A percentile compares a stretch with the other conserved stretches of the same genome.
Conservation (phyloP, 2,329 filamentous ascomycete species). For the Aureobasidium namibiae region DNA sequence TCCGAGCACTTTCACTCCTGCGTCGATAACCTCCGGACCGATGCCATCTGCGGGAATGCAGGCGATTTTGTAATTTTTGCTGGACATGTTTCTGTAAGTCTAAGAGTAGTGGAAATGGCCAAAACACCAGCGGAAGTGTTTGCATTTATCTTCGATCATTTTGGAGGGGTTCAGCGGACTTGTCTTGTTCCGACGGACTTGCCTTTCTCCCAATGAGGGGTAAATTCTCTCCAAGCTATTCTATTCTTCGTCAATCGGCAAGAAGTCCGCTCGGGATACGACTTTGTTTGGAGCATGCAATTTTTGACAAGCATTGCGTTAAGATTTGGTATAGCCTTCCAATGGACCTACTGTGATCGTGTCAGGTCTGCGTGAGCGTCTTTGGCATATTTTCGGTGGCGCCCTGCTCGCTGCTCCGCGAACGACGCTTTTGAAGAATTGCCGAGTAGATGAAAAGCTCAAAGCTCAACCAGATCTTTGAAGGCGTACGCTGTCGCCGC, state of each 20-base stretch:
- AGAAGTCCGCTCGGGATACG: not conserved
- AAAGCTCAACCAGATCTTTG: not conserved
- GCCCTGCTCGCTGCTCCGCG: not conserved
- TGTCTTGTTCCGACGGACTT: not conserved
- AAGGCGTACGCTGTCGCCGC: too few species aligned
- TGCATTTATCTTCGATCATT: not conserved
- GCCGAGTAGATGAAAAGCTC: not conserved
- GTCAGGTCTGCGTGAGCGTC: too few species aligned
- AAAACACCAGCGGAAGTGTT: not conserved
- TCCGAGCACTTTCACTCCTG: slow-evolving; percentile 54
- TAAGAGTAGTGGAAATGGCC: too few species aligned
- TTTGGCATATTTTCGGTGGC: not conserved
- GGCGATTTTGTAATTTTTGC: slow-evolving; percentile 45
- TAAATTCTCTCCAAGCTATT: not conserved
- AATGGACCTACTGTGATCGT: not conserved
- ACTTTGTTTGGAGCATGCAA: not conserved
- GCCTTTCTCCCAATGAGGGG: not conserved
- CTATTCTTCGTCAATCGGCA: not conserved
- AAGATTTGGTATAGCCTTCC: not conserved
- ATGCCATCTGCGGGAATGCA: slow-evolving; percentile 63
- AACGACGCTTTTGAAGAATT: not conserved
- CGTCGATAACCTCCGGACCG: slow-evolving; percentile 58
- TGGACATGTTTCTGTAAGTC: not conserved
- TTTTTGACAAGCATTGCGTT: not conserved
- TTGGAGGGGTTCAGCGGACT: not conserved